Evolutionary conservation across 805 yeast species (phyloP).

Genomic region (Teunomyces panamensis): DNA sequence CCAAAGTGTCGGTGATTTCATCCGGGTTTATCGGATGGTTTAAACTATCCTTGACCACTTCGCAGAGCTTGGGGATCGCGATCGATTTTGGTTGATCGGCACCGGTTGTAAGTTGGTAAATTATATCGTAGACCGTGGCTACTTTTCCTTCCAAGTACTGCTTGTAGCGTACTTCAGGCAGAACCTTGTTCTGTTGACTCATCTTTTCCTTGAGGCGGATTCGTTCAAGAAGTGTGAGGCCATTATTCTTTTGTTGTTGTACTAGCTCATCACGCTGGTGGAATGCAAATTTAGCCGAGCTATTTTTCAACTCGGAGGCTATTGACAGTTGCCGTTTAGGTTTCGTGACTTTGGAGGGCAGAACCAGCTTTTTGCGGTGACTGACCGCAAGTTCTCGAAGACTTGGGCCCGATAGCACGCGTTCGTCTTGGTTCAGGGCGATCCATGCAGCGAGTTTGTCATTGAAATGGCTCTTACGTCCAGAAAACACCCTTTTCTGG

Average conservation of each 20-base stretch:
- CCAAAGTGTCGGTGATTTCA: constrained; percentile 29
- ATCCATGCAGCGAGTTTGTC: constrained; percentile 22
- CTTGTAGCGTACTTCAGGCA: constrained; percentile 21
- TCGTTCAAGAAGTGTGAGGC: constrained; percentile 37
- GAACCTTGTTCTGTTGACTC: constrained; percentile 8
- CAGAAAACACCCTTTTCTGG: neutral
- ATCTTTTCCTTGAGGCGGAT: constrained; percentile 34
- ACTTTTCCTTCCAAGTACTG: constrained; percentile 25
- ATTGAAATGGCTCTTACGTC: constrained; percentile 19
- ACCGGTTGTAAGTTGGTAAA: constrained; percentile 24
- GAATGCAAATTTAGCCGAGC: constrained; percentile 34
- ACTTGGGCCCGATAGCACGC: neutral
- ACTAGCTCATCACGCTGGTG: constrained; percentile 8
- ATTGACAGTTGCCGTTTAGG: constrained; percentile 3
- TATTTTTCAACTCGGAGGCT: constrained; percentile 25
- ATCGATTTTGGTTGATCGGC: constrained; percentile 9
- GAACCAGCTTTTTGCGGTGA: neutral
- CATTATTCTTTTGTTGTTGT: constrained; percentile 18
- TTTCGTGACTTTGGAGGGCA: constrained; percentile 11
- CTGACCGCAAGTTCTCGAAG: neutral
- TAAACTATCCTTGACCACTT: constrained; percentile 32
- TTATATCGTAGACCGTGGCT: constrained; percentile 30
- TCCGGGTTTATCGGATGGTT: constrained; percentile 25
- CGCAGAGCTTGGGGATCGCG: constrained; percentile 23
- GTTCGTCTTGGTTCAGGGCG: constrained; percentile 8